Evolutionary conservation across 768 basidiomycete species (phyloP).

Genomic region (Kwoniella sp.): DNA sequence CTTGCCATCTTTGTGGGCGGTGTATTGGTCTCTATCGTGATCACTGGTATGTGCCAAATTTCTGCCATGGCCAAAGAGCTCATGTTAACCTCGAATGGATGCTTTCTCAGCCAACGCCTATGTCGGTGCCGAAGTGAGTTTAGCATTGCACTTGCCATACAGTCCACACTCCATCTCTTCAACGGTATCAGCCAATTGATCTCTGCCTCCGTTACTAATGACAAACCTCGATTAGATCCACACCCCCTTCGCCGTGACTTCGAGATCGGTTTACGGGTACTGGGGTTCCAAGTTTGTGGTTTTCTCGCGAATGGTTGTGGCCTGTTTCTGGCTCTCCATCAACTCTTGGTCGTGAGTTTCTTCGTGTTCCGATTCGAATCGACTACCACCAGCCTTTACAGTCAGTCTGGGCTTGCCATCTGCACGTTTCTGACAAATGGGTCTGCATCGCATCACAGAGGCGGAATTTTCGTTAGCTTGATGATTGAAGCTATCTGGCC

Average conservation of each 20-base stretch:
- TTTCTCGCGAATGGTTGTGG: constrained; percentile 45
- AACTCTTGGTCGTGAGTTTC: constrained; percentile 33
- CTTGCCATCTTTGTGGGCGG: constrained; percentile 83
- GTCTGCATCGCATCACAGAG: constrained; percentile 22
- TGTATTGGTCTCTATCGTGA: constrained; percentile 66
- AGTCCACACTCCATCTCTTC: not conserved
- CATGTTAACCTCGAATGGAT: not conserved
- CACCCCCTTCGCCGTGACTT: constrained; percentile 44
- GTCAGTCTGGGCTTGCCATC: not conserved
- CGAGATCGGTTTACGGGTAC: constrained; percentile 44
- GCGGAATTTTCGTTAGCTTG: constrained; percentile 48
- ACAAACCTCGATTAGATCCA: constrained; percentile 16
- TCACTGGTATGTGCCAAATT: constrained; percentile 27
- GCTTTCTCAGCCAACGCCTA: constrained; percentile 34
- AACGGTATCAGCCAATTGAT: not conserved
- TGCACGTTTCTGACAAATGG: not conserved
- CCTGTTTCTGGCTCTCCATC: constrained; percentile 33
- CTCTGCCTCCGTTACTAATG: too few species aligned
- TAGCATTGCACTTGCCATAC: too few species aligned
- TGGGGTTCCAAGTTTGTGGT: constrained; percentile 47
- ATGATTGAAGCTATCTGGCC: constrained; percentile 57
- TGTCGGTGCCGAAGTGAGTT: constrained; percentile 38
- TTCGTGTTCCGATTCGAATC: not conserved
- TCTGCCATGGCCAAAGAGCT: not conserved
- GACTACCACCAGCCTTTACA: not conserved